Evolutionary conservation across 345 rosid genomes (phyloP).

Genomic region (Melaleuca quinquenervia): DNA sequence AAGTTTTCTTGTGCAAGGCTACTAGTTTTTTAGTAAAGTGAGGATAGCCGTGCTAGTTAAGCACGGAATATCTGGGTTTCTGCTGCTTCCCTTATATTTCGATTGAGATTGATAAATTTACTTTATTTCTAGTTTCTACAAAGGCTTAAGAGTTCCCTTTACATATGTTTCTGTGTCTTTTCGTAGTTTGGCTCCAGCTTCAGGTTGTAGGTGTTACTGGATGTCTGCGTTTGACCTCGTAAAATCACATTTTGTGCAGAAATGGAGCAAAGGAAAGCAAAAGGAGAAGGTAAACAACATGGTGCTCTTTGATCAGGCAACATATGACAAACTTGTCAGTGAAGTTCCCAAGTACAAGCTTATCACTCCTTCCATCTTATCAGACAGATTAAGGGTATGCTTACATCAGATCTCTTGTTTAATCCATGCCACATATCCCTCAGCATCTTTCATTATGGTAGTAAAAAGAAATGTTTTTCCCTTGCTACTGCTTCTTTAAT

Average conservation of each 20-base stretch:
- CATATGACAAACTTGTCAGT: constrained; percentile 34
- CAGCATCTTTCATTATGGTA: not conserved
- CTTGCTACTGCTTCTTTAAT: not conserved
- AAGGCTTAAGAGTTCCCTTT: not conserved
- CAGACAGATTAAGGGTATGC: constrained; percentile 42
- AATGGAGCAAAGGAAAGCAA: constrained; percentile 60
- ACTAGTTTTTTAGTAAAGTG: not conserved
- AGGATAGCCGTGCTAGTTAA: not conserved
- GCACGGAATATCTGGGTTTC: not conserved
- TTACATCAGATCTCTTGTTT: not conserved
- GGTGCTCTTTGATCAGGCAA: constrained; percentile 41
- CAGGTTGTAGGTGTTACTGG: not conserved
- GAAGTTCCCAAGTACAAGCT: constrained; percentile 50
- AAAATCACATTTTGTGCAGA: constrained; percentile 13
- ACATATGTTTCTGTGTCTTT: not conserved
- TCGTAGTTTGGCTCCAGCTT: not conserved
- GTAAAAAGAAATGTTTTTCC: not conserved
- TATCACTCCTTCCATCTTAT: constrained; percentile 38
- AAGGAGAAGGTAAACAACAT: constrained; percentile 56
- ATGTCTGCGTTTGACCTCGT: not conserved
- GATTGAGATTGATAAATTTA: not conserved
- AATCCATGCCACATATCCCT: not conserved
- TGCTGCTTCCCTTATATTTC: not conserved
- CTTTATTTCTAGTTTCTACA: not conserved
- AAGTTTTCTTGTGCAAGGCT: not conserved